Evolutionary conservation across 768 basidiomycete genomes (phyloP), one percentile per base, ranked within the genome.

Genomic region (Leccinum variicolor): DNA sequence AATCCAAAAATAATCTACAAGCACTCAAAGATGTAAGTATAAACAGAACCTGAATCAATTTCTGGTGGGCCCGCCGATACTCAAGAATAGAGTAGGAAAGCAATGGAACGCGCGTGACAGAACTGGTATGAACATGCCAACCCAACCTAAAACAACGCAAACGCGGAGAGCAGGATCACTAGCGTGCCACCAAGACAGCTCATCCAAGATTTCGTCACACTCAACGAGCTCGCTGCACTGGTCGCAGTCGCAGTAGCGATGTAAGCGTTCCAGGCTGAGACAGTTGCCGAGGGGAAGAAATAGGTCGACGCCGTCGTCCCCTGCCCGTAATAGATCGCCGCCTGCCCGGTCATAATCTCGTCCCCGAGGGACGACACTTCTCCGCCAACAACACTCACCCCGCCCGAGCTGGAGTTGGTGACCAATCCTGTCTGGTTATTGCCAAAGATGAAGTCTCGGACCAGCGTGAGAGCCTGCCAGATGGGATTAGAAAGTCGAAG

Each of bases 211-310:
- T 6, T 25, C 23, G 13, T 25, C 21, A 14, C 11, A 5, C 21
- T 46, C 7, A 46, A 13, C 19, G 51, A 19, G 14, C n/a, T 26
- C 13, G 48, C 60, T 21, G 33, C 41, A 19, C 51, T 63, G 9
- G 51, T 53, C 41, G 50, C 26, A 1, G 10, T 50, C 8, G 50
- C 10, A n/a, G 47, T 51, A 2, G 50, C 68, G 21, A 84, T 79
- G 62, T 81, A 85, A 5, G 74, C 66, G 19, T 77, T 67, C 85
- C 85, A 87, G 1, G 84, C 83, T 6, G 76, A 78, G 39, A 81
- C 76, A 0, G 84, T 87, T 2, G 79, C 82, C 2, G 76, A 67
- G 0, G 84, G 84, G 65, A 79, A 83, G 17, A 81, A 67, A 63
- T 80, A 83, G 1, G 78, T 84, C 13, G 80, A 84, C 34, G 74